Conservation (phyloP, 2,329 filamentous ascomycete genomes). For the Penicillium polonicum region DNA sequence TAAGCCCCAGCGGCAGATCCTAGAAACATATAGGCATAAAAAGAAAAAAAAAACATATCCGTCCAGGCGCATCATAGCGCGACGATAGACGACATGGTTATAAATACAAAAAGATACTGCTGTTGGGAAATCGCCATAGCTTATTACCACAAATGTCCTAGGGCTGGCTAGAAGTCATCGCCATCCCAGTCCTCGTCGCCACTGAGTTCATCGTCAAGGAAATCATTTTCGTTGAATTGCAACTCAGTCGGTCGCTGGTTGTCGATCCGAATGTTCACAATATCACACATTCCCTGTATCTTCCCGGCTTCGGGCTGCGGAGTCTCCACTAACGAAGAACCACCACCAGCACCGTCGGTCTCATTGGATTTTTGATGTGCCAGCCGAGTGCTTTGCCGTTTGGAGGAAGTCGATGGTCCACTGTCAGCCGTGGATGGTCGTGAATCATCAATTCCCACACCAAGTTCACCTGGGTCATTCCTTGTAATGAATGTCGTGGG, state of each 20-base stretch:
- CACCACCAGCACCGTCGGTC: slow-evolving; percentile 22
- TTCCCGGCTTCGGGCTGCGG: slow-evolving; percentile 11
- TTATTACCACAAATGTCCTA: slow-evolving; percentile 26
- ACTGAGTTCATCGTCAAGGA: slow-evolving; percentile 59
- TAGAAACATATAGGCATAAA: background rate
- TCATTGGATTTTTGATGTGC: slow-evolving; percentile 31
- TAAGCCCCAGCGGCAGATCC: background rate
- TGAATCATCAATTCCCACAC: slow-evolving; percentile 1
- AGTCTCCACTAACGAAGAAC: background rate
- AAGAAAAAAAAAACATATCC: background rate
- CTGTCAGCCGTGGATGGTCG: slow-evolving; percentile 17
- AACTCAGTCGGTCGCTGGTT: slow-evolving; percentile 61
- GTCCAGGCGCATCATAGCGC: background rate
- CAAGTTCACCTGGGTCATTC: background rate
- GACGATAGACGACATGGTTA: background rate
- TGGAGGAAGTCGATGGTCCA: slow-evolving; percentile 24
- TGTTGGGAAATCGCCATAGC: background rate
- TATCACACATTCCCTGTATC: slow-evolving; percentile 58
- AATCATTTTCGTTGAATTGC: slow-evolving; percentile 59
- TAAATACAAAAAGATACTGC: background rate
- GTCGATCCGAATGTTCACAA: slow-evolving; percentile 60
- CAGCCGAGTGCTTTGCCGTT: slow-evolving; percentile 43
- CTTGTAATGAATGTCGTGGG: background rate
- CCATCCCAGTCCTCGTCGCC: slow-evolving; percentile 64
- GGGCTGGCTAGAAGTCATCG: slow-evolving; percentile 36